Percentiles rank a stretch among this genome's conserved stretches.
phyloP scores from a whole-genome alignment of 306 rosid species.

The Vigna trinervia region DNA sequence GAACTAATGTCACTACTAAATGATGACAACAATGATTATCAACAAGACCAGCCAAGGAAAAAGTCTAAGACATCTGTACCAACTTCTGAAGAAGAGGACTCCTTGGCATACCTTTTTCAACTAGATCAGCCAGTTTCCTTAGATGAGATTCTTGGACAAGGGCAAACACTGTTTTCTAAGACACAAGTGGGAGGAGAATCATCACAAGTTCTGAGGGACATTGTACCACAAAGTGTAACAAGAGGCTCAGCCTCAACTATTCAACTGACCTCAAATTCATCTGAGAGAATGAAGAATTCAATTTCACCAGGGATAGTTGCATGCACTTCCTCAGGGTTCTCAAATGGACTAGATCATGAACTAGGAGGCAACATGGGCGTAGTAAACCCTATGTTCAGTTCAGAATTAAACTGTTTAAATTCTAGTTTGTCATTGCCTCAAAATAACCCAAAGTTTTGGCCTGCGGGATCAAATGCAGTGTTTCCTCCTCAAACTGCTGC shows the following conservation, averaged over 20 bases:
- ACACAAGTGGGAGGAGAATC: neutral
- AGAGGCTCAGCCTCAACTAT: neutral
- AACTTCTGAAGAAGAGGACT: neutral
- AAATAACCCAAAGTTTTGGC: neutral
- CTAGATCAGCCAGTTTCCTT: neutral
- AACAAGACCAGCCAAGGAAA: neutral
- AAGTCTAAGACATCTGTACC: neutral
- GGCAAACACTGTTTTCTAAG: neutral
- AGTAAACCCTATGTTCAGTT: neutral
- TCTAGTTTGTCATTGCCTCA: neutral
- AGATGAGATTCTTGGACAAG: neutral
- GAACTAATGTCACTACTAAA: neutral
- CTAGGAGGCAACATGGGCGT: neutral
- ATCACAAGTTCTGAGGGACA: neutral
- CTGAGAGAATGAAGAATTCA: too few species aligned
- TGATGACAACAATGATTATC: neutral
- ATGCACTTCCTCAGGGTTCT: neutral
- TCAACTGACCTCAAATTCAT: too few species aligned
- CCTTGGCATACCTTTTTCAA: neutral
- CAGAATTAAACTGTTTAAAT: neutral
- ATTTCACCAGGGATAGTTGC: too few species aligned
- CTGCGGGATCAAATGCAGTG: neutral
- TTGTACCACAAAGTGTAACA: neutral
- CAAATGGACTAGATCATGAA: neutral
- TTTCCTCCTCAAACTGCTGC: neutral